Evolutionary conservation across 495 filamentous ascomycete species (phyloP), one percentile per base, ranked within the genome.

Genomic region (Hyaloscypha finlandica): DNA sequence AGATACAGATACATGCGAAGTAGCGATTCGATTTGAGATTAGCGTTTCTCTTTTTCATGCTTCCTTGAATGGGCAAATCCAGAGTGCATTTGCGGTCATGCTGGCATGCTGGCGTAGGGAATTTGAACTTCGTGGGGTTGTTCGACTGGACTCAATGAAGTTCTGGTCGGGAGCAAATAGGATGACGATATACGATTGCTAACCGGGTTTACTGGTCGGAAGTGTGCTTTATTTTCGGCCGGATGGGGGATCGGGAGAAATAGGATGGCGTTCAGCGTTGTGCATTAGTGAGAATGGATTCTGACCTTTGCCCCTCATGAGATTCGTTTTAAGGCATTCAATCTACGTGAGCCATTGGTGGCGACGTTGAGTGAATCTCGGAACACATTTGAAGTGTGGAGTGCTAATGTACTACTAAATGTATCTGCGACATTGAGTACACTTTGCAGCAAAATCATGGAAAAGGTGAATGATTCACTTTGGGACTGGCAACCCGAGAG

Each of bases 41-140:
- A 48, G 42, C 42, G 42, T 19, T 48, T 19, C 42, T 48, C 2
- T 19, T 48, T 37, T 37, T 19, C 8, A 19, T 48, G 16, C 42
- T 48, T 48, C 11, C 2, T 48, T 19, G 8, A 14, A 48, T 48
- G 42, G 42, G 42, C 35, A 22, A 25, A 59, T 33, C 29, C 14
- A 33, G 62, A 53, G 20, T 64, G 62, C 62, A 64, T 64, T 32
- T 55, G 52, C 33, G 62, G 62, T n/a, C 12, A 53, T 48, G 29
- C 63, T 32, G 63, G 63, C 63, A 53, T 48, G 29, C 63, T 32
- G 63, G 63, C 63, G 63, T 65, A 31, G 19, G 16, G 30, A 45
- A 48, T 48, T 19, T 48, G 42, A 48, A 14, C 42, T 19, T 48
- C 14, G 9, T 4, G 9, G 16, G 42, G 35, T 6, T 4, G 0